Base-by-base conservation (phyloP, 83 land plant genomes). In the Picea mariana region DNA sequence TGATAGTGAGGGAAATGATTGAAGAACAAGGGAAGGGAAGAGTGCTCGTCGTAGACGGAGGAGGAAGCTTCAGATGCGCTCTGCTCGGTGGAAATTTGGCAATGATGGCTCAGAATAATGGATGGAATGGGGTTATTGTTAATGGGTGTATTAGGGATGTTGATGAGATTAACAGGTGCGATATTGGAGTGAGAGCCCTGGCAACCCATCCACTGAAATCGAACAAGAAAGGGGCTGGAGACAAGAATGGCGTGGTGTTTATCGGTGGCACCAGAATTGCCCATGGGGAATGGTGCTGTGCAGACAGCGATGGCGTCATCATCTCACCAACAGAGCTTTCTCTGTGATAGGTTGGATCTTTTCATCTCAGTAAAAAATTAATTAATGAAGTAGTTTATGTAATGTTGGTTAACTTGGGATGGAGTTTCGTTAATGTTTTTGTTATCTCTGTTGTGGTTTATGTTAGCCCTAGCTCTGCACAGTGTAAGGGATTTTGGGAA, bases 221-320 rank as follows among this genome's bases (percentile, higher is more conserved):
- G 69, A 79, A 81, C 86, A 95, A 92, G 83, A 86, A 81, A 59
- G 94, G 94, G 12, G 21, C 58, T 24, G 98, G 98, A 0, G 92
- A 93, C 49, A 88, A 80, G 76, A 86, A 87, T 66, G 89, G 87
- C 4, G 81, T 82, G 0, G 66, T 95, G 20, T 23, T 64, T 66
- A 47, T 93, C 77, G 96, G 81, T 0, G 94, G 94, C 42, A 80
- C 85, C 4, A 67, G 86, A 1, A 88, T 95, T 34, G 60, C 80
- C 3, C 92, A 91, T 49, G 98, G 98, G 11, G 94, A 95, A 47
- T 95, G 94, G 93, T 84, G 95, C 77, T 95, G 89, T 85, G 95
- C 90, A 4, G 98, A 95, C 81, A 85, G 71, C 61, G 98, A 95
- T 85, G 98, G 98, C n/a, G 87, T 95, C 47, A 80, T 93, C 31